Evolutionary conservation across 225 moss, liverwort and hornwort species (phyloP).

Genomic region (Straminergon stramineum): DNA sequence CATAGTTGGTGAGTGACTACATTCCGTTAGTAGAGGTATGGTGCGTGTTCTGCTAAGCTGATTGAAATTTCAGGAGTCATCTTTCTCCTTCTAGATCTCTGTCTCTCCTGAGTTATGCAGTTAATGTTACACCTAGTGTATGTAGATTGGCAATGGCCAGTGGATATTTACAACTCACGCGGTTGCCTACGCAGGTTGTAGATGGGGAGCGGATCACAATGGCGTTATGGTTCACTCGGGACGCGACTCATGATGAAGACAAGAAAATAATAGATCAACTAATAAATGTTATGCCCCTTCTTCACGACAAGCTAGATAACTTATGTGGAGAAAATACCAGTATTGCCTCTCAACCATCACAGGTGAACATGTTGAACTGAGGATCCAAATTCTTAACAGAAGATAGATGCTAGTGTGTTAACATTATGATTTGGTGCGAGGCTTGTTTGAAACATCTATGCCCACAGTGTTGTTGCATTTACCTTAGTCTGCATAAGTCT

Average conservation of each 20-base stretch:
- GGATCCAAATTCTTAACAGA: background rate
- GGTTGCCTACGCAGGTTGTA: slow-evolving; percentile 30
- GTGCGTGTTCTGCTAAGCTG: background rate
- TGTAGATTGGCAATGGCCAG: background rate
- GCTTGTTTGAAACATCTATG: background rate
- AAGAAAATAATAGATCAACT: slow-evolving; percentile 61
- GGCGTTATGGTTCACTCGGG: slow-evolving; percentile 79
- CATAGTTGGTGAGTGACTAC: background rate
- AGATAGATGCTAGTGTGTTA: background rate
- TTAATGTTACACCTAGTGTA: background rate
- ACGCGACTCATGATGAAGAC: slow-evolving; percentile 68
- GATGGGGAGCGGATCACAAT: slow-evolving; percentile 87
- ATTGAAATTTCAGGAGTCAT: background rate
- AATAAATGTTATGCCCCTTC: background rate
- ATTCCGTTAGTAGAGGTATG: background rate
- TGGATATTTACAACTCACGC: background rate
- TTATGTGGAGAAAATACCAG: background rate
- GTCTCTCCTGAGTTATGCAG: background rate
- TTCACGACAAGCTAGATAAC: background rate
- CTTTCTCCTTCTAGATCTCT: background rate
- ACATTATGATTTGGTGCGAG: background rate
- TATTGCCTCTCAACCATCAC: slow-evolving; percentile 1
- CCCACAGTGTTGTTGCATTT: background rate
- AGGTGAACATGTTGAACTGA: slow-evolving; percentile 8
- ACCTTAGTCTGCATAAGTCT: background rate